Percentiles rank a stretch among this genome's conserved stretches.
phyloP scores from a whole-genome alignment of 78 protist genomes.

The Dictyostelium purpureum region DNA sequence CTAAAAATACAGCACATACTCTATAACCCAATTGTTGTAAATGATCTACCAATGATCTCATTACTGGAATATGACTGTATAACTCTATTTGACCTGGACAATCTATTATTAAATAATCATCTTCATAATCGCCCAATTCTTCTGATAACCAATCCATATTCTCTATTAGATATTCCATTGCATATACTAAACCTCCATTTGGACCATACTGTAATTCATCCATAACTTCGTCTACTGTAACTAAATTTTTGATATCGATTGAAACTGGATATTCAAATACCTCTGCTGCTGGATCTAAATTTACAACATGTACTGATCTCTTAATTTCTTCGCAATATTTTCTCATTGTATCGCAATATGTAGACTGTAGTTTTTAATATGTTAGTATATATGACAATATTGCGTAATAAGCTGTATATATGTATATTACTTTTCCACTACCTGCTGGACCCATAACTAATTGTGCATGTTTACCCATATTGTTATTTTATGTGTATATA shows the following conservation, averaged over 20 bases:
- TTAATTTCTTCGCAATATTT: slow-evolving; percentile 80
- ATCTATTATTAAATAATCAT: slow-evolving; percentile 97
- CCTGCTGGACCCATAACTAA: slow-evolving; percentile 99
- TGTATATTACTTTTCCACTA: slow-evolving; percentile 85
- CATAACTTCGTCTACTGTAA: slow-evolving; percentile 94
- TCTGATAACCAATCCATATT: slow-evolving; percentile 94
- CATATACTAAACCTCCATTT: slow-evolving; percentile 97
- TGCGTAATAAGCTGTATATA: background rate
- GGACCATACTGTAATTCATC: slow-evolving; percentile 97
- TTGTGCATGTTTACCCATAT: slow-evolving; percentile 94
- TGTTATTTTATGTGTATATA: background rate
- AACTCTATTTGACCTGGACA: slow-evolving; percentile 99
- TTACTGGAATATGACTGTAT: slow-evolving; percentile 93
- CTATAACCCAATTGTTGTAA: slow-evolving; percentile 81
- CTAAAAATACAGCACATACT: slow-evolving; percentile 85
- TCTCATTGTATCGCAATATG: slow-evolving; percentile 91
- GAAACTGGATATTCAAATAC: slow-evolving; percentile 86
- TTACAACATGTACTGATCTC: slow-evolving; percentile 93
- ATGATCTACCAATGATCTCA: slow-evolving; percentile 75
- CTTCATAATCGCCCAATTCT: slow-evolving; percentile 92
- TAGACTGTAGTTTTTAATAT: slow-evolving; percentile 71
- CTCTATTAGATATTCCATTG: slow-evolving; percentile 95
- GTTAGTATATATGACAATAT: background rate
- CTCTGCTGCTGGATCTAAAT: slow-evolving; percentile 99
- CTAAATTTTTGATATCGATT: slow-evolving; percentile 94